A percentile compares a stretch with the other conserved stretches of the same genome.
Evolutionary conservation across 441 rosid genomes (phyloP).

Genomic region (Gossypium schwendimanii): DNA sequence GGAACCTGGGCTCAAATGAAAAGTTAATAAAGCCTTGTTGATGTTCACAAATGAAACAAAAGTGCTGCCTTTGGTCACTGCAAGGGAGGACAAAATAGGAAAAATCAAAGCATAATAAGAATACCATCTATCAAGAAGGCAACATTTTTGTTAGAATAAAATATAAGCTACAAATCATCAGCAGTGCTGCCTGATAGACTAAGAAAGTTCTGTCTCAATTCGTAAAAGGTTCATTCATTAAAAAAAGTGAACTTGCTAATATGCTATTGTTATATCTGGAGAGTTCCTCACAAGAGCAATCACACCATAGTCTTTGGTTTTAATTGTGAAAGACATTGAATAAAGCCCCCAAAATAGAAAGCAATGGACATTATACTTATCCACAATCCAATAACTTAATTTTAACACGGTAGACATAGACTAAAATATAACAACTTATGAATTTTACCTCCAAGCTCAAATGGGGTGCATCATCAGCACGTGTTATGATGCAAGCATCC

Average conservation of each 20-base stretch:
- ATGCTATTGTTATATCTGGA: neutral
- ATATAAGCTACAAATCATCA: neutral
- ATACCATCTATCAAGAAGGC: neutral
- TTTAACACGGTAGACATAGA: neutral
- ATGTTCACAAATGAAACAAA: neutral
- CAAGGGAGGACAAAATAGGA: neutral
- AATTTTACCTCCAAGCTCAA: slow-evolving; percentile 57
- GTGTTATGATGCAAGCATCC: slow-evolving; percentile 89
- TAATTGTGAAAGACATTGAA: neutral
- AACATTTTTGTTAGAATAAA: neutral
- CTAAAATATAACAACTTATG: slow-evolving; percentile 1
- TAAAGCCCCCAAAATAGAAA: neutral
- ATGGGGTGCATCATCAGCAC: slow-evolving; percentile 94
- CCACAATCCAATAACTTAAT: neutral
- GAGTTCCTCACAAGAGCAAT: neutral
- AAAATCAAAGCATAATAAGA: neutral
- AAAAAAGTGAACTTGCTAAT: neutral
- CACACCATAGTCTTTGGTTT: neutral
- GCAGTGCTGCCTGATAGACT: neutral
- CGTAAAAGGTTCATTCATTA: neutral
- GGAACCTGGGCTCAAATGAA: neutral
- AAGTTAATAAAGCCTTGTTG: neutral
- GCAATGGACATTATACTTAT: neutral
- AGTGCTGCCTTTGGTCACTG: neutral
- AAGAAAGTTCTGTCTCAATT: neutral